Conservation (phyloP, 139 green algal genomes). For the Yamagishiella unicocca region DNA sequence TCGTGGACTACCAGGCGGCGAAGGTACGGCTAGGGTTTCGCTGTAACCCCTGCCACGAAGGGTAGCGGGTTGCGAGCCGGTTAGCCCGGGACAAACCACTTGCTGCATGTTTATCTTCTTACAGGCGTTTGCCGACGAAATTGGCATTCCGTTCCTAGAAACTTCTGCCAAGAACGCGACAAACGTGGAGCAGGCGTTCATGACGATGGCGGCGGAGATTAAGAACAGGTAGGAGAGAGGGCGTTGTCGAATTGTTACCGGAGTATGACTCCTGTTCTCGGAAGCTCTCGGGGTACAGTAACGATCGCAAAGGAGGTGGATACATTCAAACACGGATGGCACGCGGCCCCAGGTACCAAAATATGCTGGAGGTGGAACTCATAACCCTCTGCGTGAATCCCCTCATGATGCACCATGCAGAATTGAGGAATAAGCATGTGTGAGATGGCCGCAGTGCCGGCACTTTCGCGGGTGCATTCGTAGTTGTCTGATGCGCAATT, state of each 20-base stretch:
- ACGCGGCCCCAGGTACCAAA: too few relatives aligned
- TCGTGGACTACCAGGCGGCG: constrained; percentile 95
- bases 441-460: too few relatives aligned
- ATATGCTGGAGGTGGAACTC: too few relatives aligned
- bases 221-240: constrained; percentile 87
- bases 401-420: too few relatives aligned
- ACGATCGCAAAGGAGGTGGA: too few relatives aligned
- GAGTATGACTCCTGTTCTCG: too few relatives aligned
- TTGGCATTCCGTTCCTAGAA: constrained; percentile 99
- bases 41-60: background rate
- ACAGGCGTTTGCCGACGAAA: constrained; percentile 98
- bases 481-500: too few relatives aligned
- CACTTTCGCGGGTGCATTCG: too few relatives aligned
- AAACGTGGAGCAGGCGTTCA: constrained; percentile 99
- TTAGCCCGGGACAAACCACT: background rate
- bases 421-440: too few relatives aligned
- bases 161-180: constrained; percentile 98
- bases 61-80: background rate
- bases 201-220: constrained; percentile 99
- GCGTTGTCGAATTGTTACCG: background rate
- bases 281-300: too few relatives aligned
- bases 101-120: background rate
- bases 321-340: too few relatives aligned
- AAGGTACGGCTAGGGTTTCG: constrained; percentile 75
- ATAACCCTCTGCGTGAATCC: too few relatives aligned